phyloP scores from a whole-genome alignment of 108 stramenopile genomes.

The Mayamaea pseudoterrestris region DNA sequence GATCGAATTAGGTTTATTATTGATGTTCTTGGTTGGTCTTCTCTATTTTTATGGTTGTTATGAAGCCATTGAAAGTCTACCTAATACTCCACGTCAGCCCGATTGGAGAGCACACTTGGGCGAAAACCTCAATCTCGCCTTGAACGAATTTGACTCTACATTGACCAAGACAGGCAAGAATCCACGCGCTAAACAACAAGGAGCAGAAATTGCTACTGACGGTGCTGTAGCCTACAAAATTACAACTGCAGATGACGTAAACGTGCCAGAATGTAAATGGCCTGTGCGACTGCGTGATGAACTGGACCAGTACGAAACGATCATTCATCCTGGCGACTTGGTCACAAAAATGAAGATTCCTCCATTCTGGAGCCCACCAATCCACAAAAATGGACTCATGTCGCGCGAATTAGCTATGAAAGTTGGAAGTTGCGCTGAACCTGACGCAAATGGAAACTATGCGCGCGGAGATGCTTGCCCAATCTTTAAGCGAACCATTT shows the following conservation, averaged over 20 bases:
- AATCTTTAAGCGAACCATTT: conserved; percentile 50
- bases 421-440: conserved; percentile 53
- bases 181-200: not conserved
- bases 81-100: conserved; percentile 4
- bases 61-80: conserved; percentile 17
- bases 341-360: conserved; percentile 50
- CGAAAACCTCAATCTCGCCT: conserved; percentile 10
- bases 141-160: not conserved
- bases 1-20: conserved; percentile 22
- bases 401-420: conserved; percentile 54
- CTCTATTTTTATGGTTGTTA: conserved; percentile 31
- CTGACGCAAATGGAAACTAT: conserved; percentile 41
- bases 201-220: not conserved
- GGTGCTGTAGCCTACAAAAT: not conserved
- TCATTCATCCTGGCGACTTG: conserved; percentile 58
- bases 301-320: conserved; percentile 40
- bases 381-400: conserved; percentile 54
- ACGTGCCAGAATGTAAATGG: conserved; percentile 42
- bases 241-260: not conserved
- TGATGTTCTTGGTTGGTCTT: conserved; percentile 12
- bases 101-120: conserved; percentile 2
- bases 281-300: conserved; percentile 50
- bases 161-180: not conserved
- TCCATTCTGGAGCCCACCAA: conserved; percentile 46
- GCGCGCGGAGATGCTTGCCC: conserved; percentile 63